Percentiles rank a stretch among this genome's conserved stretches.
Evolutionary conservation across 2,329 filamentous ascomycete genomes (phyloP).

Genomic region (Phaeosphaeriaceae sp.): DNA sequence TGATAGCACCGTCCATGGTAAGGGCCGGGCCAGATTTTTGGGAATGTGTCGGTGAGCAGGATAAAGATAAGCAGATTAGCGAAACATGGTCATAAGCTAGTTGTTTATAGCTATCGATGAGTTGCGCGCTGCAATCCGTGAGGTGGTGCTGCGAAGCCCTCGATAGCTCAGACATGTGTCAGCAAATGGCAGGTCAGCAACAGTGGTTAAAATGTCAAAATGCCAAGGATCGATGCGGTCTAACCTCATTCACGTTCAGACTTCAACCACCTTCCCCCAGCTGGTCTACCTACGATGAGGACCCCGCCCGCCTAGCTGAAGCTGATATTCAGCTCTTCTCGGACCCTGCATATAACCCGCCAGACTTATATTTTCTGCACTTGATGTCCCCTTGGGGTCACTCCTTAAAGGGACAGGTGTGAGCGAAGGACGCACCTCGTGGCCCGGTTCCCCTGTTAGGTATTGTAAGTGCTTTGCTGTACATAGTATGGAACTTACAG

Average conservation of each 20-base stretch:
- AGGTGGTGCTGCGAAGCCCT: background rate
- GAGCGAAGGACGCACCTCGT: conserved; percentile 1
- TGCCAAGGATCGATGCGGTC: conserved; percentile 9
- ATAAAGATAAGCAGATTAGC: background rate
- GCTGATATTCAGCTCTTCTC: conserved; percentile 12
- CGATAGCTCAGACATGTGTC: background rate
- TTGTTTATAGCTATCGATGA: background rate
- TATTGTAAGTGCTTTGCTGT: background rate
- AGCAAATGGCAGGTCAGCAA: too few relatives aligned
- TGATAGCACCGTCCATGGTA: background rate
- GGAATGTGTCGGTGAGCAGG: background rate
- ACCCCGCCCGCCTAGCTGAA: conserved; percentile 12
- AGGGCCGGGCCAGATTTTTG: background rate
- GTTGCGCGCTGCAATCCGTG: background rate
- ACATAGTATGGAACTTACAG: background rate
- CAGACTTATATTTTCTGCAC: conserved; percentile 8
- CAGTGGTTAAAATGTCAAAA: too few relatives aligned
- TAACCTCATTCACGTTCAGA: conserved; percentile 9
- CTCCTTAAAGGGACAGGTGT: conserved; percentile 10
- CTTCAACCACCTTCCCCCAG: conserved; percentile 3
- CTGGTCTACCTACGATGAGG: conserved; percentile 12
- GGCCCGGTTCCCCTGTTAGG: background rate
- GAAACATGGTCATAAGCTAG: too few relatives aligned
- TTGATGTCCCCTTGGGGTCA: conserved; percentile 12
- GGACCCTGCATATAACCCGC: background rate